Conservation (phyloP, 1,284 basidiomycete species). For the Violaceomyces palustris region DNA sequence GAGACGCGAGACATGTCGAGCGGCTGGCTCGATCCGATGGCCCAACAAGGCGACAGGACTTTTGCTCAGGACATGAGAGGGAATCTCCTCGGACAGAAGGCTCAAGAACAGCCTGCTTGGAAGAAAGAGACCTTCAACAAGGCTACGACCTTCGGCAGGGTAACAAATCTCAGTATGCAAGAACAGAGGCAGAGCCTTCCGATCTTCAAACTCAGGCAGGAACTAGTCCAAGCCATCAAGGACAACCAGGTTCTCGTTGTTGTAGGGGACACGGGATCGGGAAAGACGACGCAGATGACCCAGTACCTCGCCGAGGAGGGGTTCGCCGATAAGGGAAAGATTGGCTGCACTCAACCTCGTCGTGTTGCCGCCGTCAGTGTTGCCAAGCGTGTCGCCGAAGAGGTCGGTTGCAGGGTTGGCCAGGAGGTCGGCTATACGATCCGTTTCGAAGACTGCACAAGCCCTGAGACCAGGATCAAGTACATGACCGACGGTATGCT, state of each 20-base stretch:
- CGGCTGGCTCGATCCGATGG: conserved; percentile 98
- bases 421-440: conserved; percentile 98
- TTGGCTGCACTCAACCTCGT: conserved; percentile 95
- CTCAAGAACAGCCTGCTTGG: conserved; percentile 81
- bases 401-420: conserved; percentile 91
- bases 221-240: conserved; percentile 81
- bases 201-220: conserved; percentile 91
- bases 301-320: conserved; percentile 87
- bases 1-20: conserved; percentile 87
- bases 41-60: conserved; percentile 73
- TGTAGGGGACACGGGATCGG: conserved; percentile 88
- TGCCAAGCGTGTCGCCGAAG: conserved; percentile 94
- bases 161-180: conserved; percentile 82
- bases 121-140: conserved; percentile 91
- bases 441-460: conserved; percentile 97
- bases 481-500: conserved; percentile 99
- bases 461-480: conserved; percentile 96
- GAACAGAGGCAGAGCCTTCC: conserved; percentile 87
- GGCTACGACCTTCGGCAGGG: conserved; percentile 90
- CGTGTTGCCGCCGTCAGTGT: conserved; percentile 99
- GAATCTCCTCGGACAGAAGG: conserved; percentile 73
- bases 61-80: conserved; percentile 93
- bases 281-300: conserved; percentile 84
- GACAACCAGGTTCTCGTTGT: conserved; percentile 94
- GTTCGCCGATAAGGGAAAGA: conserved; percentile 76